Evolutionary conservation across 1,284 basidiomycete species (phyloP).

Genomic region (Pseudozyma tsukubaensis): DNA sequence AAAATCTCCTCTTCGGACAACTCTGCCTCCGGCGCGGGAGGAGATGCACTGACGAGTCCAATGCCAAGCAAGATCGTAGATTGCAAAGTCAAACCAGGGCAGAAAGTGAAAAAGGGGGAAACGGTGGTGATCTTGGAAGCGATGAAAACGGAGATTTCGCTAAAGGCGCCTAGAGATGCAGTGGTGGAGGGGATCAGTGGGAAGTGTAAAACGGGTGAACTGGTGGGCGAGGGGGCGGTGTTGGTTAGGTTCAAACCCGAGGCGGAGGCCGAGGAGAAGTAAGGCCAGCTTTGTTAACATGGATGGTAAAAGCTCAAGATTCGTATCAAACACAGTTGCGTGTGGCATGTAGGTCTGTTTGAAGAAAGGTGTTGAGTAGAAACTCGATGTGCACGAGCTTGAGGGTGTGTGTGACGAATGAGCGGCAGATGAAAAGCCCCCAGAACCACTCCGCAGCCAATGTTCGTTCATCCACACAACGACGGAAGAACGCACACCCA

Average conservation of each 20-base stretch:
- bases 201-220: constrained; percentile 78
- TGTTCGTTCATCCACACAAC: too few relatives aligned
- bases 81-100: constrained; percentile 80
- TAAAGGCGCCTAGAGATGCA: constrained; percentile 78
- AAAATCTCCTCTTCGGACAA: constrained; percentile 10
- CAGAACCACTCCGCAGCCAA: too few relatives aligned
- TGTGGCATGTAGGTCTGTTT: not conserved
- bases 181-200: constrained; percentile 75
- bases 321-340: not conserved
- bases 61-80: constrained; percentile 74
- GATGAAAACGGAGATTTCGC: constrained; percentile 83
- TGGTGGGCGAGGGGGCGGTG: constrained; percentile 86
- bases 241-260: constrained; percentile 73
- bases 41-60: constrained; percentile 17
- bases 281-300: not conserved
- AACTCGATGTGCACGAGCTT: too few relatives aligned
- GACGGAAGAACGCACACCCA: too few relatives aligned
- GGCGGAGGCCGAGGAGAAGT: not conserved
- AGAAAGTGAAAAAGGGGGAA: constrained; percentile 82
- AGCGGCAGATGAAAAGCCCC: too few relatives aligned
- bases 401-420: too few relatives aligned
- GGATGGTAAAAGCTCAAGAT: not conserved
- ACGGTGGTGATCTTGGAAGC: constrained; percentile 86
- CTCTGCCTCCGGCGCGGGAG: not conserved
- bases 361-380: not conserved